Base-by-base conservation (phyloP, 148 eudicot genomes). In the Cornus florida region DNA sequence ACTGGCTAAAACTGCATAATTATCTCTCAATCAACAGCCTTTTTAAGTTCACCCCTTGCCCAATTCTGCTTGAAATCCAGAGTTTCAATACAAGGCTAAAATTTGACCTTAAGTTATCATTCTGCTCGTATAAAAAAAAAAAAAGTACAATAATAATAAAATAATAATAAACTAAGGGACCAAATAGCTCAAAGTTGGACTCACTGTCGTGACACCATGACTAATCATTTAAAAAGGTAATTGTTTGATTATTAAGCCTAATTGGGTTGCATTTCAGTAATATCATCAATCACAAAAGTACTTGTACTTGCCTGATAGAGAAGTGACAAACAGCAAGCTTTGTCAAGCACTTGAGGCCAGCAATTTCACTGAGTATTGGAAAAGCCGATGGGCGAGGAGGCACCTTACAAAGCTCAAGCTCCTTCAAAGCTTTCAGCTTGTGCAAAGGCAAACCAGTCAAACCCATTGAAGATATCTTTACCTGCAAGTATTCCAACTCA, bases 241-340 rank as follows among this genome's bases (percentile, higher is more conserved):
- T 6, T 13, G 23, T 62, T 62, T 6, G 2, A 17, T 5, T 62
- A 62, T 7, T 62, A 62, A 62, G 7, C 62, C 66, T 62, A 62
- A 50, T 4, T 62, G 8, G 22, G 1, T 62, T 57, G 24, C 24
- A 62, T 50, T 50, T 9, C 57, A 50, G 8, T 50, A 9, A 50
- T 50, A 12, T 12, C 57, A 50, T 50, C 57, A 50, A 50, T 50
- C 57, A 50, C 14, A 50, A 50, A 2, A 50, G 14, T 50, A 50
- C 11, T 9, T 9, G 7, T 10, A 67, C 74, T 38, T 71, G 92
- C 98, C 98, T 90, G 66, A 94, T 92, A 7, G 98, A 91, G 77
- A 91, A 94, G 81, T 92, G 95, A 85, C 97, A 94, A 72, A 94
- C 91, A 60, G 93, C 88, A 39, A 94, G 90, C 83, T 81, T 92